phyloP scores from a whole-genome alignment of 2,329 filamentous ascomycete species.

The Phoma herbarum region DNA sequence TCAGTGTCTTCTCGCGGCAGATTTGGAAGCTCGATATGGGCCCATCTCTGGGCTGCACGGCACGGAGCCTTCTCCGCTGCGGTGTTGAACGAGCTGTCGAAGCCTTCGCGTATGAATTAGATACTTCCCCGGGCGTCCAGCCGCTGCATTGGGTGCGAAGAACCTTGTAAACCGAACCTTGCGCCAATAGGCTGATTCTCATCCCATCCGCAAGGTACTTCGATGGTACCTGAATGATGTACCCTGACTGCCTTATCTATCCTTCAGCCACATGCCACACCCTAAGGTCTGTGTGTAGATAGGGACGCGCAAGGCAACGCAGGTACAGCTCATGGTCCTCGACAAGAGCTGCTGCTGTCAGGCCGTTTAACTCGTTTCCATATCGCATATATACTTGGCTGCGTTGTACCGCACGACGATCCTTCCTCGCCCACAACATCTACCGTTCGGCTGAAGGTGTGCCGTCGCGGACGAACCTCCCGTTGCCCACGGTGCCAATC shows the following conservation, averaged over 20 bases:
- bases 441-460: conserved; percentile 1
- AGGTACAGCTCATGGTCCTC: neutral
- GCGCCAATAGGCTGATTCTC: conserved; percentile 3
- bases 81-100: conserved; percentile 5
- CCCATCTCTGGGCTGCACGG: conserved; percentile 3
- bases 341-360: neutral
- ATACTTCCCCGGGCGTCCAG: conserved; percentile 1
- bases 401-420: neutral
- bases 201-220: neutral
- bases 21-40: conserved; percentile 3
- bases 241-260: conserved; percentile 10
- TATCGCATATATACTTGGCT: neutral
- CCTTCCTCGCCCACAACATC: neutral
- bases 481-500: conserved; percentile 6
- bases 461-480: neutral
- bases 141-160: neutral
- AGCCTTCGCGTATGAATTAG: neutral
- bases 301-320: neutral
- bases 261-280: conserved; percentile 1
- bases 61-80: conserved; percentile 11
- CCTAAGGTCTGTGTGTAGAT: neutral
- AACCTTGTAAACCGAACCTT: neutral
- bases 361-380: neutral
- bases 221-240: conserved; percentile 5
- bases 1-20: neutral